A percentile compares a stretch with the other conserved stretches of the same genome.
Conservation (phyloP, 352 stramenopile genomes). For the Phytophthora citricola region DNA sequence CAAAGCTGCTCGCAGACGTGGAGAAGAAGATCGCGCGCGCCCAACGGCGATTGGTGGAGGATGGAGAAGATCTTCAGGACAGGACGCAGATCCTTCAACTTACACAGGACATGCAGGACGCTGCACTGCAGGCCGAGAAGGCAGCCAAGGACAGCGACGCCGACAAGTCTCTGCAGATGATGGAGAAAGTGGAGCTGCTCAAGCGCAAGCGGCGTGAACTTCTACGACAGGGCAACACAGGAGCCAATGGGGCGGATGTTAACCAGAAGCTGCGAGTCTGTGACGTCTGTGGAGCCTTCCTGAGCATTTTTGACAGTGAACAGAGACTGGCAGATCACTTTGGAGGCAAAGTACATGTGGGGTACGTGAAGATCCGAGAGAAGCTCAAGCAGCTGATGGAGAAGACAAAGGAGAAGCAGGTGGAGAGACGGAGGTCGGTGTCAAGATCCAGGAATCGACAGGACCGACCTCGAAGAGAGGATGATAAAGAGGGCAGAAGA, state of each 20-base stretch:
- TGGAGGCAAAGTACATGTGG: constrained; percentile 91
- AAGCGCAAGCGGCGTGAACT: constrained; percentile 43
- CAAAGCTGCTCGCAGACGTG: constrained; percentile 69
- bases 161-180: constrained; percentile 61
- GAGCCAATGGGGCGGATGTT: constrained; percentile 33
- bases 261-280: constrained; percentile 91
- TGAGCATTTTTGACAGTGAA: constrained; percentile 94
- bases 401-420: constrained; percentile 13
- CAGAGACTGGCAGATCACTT: constrained; percentile 90
- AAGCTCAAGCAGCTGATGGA: constrained; percentile 81
- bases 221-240: constrained; percentile 20
- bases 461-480: neutral
- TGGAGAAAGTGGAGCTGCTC: constrained; percentile 72
- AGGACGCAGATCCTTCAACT: constrained; percentile 72
- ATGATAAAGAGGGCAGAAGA: no score
- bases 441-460: constrained; percentile 5
- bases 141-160: constrained; percentile 63
- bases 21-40: constrained; percentile 84
- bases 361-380: constrained; percentile 89
- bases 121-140: constrained; percentile 65
- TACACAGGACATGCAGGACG: constrained; percentile 73
- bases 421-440: constrained; percentile 4
- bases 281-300: constrained; percentile 91
- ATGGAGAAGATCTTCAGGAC: constrained; percentile 38
- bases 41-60: constrained; percentile 74